These are phyloP conservation scores for Ganoderma lingzhi DNA, from an alignment of 1,284 basidiomycete genomes.

Conservation along the genomic window DNA sequence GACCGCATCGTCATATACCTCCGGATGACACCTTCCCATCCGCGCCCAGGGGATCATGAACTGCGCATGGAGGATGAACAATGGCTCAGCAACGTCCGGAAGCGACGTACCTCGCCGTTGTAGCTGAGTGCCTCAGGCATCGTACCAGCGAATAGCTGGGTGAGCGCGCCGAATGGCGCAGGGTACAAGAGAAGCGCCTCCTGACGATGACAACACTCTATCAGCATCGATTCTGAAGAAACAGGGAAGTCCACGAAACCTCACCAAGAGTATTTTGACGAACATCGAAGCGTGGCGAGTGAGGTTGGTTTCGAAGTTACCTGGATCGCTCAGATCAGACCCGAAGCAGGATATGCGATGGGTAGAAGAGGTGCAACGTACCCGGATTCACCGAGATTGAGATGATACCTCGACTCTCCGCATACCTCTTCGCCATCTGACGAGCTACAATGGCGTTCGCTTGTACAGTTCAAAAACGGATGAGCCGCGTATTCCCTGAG, in stretches of 20 bases:
- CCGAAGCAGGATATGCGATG: not conserved
- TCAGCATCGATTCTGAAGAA: not conserved
- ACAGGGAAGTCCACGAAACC: not conserved
- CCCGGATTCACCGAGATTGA: conserved; percentile 48
- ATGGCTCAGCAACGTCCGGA: too few relatives aligned
- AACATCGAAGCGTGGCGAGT: conserved; percentile 20
- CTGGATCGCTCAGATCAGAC: conserved; percentile 19
- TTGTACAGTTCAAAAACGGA: not conserved
- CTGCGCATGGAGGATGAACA: not conserved
- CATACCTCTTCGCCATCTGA: conserved; percentile 37
- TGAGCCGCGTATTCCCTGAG: not conserved
- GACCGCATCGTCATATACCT: conserved; percentile 45
- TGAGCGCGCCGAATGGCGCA: conserved; percentile 35
- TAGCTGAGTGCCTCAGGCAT: conserved; percentile 35
- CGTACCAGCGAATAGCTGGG: conserved; percentile 37
- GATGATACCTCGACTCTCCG: conserved; percentile 44
- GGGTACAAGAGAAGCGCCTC: conserved; percentile 25
- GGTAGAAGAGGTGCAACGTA: not conserved
- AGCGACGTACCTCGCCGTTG: conserved; percentile 34
- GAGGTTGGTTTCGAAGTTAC: conserved; percentile 32
- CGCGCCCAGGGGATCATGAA: conserved; percentile 54
- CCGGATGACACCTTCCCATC: conserved; percentile 41
- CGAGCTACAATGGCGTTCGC: conserved; percentile 17
- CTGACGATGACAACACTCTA: not conserved
- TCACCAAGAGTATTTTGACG: conserved; percentile 21